A percentile compares a stretch with the other conserved stretches of the same genome.
Evolutionary conservation across 225 moss, liverwort and hornwort genomes (phyloP).

Genomic region (Physcomitrium patens): DNA sequence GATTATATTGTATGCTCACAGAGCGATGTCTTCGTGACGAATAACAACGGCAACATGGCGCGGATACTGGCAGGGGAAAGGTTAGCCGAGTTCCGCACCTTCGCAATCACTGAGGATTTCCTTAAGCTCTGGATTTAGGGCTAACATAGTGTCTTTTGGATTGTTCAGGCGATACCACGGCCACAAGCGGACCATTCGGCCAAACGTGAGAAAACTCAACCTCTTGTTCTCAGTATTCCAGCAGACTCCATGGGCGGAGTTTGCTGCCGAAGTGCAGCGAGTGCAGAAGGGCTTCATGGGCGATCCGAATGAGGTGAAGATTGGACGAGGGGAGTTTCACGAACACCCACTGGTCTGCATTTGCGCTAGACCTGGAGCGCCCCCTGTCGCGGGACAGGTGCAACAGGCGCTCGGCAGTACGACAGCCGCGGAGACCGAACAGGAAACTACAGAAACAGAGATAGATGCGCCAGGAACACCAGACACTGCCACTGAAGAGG

Average conservation of each 20-base stretch:
- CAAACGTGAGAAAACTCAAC: slow-evolving; percentile 69
- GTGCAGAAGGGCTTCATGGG: slow-evolving; percentile 80
- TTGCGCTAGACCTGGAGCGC: slow-evolving; percentile 55
- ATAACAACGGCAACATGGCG: slow-evolving; percentile 95
- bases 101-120: too few species aligned
- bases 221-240: slow-evolving; percentile 47
- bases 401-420: not conserved
- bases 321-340: slow-evolving; percentile 72
- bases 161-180: slow-evolving; percentile 61
- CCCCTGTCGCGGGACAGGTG: not conserved
- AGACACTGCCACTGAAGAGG: slow-evolving; percentile 29
- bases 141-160: not conserved
- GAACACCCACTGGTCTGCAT: slow-evolving; percentile 80
- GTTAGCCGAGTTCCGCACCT: slow-evolving; percentile 22
- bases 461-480: not conserved
- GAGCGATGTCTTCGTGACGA: slow-evolving; percentile 84
- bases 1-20: slow-evolving; percentile 83
- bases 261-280: slow-evolving; percentile 57
- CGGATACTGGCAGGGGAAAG: slow-evolving; percentile 81
- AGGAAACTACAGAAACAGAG: not conserved
- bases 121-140: too few species aligned
- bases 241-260: slow-evolving; percentile 61
- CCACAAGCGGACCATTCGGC: slow-evolving; percentile 83
- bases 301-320: slow-evolving; percentile 71
- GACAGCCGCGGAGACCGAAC: not conserved